phyloP scores from a whole-genome alignment of 2,329 filamentous ascomycete species.

The Reticulascus tulasneorum region DNA sequence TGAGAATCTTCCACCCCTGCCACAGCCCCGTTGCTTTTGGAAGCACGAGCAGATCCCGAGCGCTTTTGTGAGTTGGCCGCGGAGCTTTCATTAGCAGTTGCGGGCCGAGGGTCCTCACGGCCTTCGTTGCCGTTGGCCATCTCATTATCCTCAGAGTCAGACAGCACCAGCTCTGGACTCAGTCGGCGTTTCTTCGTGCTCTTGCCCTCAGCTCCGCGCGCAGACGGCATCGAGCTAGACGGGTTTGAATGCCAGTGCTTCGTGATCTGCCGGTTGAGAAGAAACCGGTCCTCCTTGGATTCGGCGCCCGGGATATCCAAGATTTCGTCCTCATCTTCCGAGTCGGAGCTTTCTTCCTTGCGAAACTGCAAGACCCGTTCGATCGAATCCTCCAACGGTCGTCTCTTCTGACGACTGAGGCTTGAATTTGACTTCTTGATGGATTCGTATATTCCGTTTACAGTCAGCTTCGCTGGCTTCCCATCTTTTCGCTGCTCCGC shows the following conservation, averaged over 20 bases:
- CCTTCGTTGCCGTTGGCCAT: conserved; percentile 7
- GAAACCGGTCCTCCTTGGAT: conserved; percentile 30
- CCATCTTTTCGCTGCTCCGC: conserved; percentile 35
- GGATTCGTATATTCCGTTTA: conserved; percentile 60
- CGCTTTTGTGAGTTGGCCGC: conserved; percentile 1
- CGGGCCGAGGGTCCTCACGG: too few species aligned
- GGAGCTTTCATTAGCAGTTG: conserved; percentile 9
- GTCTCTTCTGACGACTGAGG: conserved; percentile 77
- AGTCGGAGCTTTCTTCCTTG: conserved; percentile 57
- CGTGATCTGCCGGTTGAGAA: conserved; percentile 38
- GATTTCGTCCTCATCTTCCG: conserved; percentile 48
- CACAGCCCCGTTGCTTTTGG: conserved; percentile 4
- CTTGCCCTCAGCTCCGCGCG: conserved; percentile 12
- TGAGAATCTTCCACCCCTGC: conserved; percentile 1
- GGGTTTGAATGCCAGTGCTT: conserved; percentile 31
- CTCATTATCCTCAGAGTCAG: conserved; percentile 1
- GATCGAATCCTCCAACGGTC: conserved; percentile 77
- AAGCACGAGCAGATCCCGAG: background rate
- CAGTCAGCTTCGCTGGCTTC: conserved; percentile 39
- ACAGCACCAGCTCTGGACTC: conserved; percentile 9
- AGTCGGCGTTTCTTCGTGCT: conserved; percentile 19
- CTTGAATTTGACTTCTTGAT: conserved; percentile 86
- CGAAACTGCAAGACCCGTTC: conserved; percentile 75
- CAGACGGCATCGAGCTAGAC: conserved; percentile 3
- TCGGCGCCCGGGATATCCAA: conserved; percentile 34